These are phyloP conservation scores for Russula foetens DNA, from an alignment of 768 basidiomycete genomes.

Conservation along the genomic window DNA sequence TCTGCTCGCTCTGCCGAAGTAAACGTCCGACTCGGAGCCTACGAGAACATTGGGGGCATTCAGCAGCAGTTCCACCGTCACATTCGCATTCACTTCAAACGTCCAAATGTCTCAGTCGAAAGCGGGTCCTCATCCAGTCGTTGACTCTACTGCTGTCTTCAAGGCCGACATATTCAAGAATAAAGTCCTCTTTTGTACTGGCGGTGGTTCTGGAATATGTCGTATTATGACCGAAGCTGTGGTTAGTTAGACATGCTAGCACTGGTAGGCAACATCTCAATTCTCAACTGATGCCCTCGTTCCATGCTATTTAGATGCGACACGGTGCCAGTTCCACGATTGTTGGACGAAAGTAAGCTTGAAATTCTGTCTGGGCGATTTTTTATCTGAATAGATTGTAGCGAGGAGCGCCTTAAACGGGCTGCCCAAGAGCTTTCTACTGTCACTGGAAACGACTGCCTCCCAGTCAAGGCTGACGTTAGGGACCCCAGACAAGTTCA, in stretches of 20 bases:
- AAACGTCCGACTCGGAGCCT: no score
- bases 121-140: constrained; percentile 36
- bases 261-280: not conserved
- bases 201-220: constrained; percentile 91
- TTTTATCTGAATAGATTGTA: constrained; percentile 25
- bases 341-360: constrained; percentile 74
- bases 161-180: constrained; percentile 77
- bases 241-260: constrained; percentile 42
- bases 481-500: constrained; percentile 63
- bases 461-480: constrained; percentile 77
- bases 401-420: constrained; percentile 60
- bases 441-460: constrained; percentile 60
- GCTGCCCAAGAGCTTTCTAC: constrained; percentile 64
- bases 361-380: not conserved
- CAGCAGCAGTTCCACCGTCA: no score
- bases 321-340: constrained; percentile 80
- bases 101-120: constrained; percentile 33
- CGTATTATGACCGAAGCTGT: constrained; percentile 78
- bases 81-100: not conserved
- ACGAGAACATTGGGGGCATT: no score
- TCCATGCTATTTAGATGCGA: constrained; percentile 46
- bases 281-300: not conserved
- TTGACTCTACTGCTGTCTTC: constrained; percentile 58
- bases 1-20: no score
- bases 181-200: constrained; percentile 87